Percentiles rank a stretch among this genome's conserved stretches.
phyloP scores from a whole-genome alignment of 768 basidiomycete species.

The Podaxis mareebaensis region DNA sequence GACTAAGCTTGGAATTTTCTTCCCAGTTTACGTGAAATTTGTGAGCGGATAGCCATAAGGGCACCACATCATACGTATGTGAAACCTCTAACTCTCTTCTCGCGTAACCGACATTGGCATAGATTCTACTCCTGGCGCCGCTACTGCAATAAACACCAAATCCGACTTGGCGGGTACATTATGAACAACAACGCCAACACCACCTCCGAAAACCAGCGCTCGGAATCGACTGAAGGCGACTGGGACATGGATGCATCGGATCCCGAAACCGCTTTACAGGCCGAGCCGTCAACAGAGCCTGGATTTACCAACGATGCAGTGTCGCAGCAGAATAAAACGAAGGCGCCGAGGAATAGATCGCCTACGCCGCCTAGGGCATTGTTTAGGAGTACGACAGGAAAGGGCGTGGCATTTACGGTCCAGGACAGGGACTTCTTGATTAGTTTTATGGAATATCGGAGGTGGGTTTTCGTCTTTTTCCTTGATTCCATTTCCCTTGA shows the following conservation, averaged over 20 bases:
- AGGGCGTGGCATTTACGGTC: constrained; percentile 86
- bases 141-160: constrained; percentile 92
- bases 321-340: constrained; percentile 24
- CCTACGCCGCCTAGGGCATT: constrained; percentile 81
- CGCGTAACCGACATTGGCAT: constrained; percentile 2
- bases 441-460: constrained; percentile 75
- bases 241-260: constrained; percentile 36
- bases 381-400: constrained; percentile 84
- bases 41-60: constrained; percentile 84
- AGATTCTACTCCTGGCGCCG: constrained; percentile 92
- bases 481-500: constrained; percentile 6
- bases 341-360: constrained; percentile 56
- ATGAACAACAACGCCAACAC: constrained; percentile 55
- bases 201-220: constrained; percentile 28
- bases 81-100: not conserved
- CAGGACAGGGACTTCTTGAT: constrained; percentile 80
- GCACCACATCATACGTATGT: constrained; percentile 88
- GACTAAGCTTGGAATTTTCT: not conserved
- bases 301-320: constrained; percentile 39
- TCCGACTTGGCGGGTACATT: constrained; percentile 80
- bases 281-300: constrained; percentile 41
- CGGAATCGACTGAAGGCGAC: constrained; percentile 43
- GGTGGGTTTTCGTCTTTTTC: constrained; percentile 41
- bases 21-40: constrained; percentile 74
- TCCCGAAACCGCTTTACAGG: constrained; percentile 22